These are phyloP conservation scores for Ilex aquifolium DNA, from an alignment of 257 asterid genomes.

Conservation along the genomic window DNA sequence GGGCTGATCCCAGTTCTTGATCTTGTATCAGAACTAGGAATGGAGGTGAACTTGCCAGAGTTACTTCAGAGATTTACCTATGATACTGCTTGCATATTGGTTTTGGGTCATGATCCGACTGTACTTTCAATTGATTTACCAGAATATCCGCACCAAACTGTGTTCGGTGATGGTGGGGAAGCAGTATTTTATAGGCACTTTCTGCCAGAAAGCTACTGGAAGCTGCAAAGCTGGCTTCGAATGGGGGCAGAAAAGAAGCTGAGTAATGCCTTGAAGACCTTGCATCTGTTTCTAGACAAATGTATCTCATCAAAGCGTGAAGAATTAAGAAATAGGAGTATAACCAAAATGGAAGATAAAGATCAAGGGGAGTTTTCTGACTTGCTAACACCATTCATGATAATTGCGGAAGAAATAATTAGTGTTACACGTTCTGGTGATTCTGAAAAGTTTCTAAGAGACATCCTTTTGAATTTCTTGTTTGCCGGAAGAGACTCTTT, in stretches of 20 bases:
- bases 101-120: conserved; percentile 34
- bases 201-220: conserved; percentile 33
- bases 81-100: conserved; percentile 38
- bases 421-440: too few relatives aligned
- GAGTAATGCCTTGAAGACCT: conserved; percentile 12
- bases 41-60: conserved; percentile 25
- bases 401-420: too few relatives aligned
- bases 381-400: too few relatives aligned
- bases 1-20: conserved; percentile 41
- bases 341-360: too few relatives aligned
- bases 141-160: conserved; percentile 25
- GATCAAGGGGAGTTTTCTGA: too few relatives aligned
- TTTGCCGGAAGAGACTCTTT: too few relatives aligned
- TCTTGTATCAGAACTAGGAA: neutral
- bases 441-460: too few relatives aligned
- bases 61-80: conserved; percentile 42
- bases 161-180: conserved; percentile 18
- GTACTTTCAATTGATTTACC: conserved; percentile 27
- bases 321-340: neutral
- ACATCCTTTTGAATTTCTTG: too few relatives aligned
- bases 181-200: conserved; percentile 29
- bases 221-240: conserved; percentile 25
- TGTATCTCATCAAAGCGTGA: neutral
- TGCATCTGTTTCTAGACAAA: conserved; percentile 22
- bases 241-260: conserved; percentile 27